phyloP scores from a whole-genome alignment of 2,329 filamentous ascomycete species.

The Dactylellina sp. region DNA sequence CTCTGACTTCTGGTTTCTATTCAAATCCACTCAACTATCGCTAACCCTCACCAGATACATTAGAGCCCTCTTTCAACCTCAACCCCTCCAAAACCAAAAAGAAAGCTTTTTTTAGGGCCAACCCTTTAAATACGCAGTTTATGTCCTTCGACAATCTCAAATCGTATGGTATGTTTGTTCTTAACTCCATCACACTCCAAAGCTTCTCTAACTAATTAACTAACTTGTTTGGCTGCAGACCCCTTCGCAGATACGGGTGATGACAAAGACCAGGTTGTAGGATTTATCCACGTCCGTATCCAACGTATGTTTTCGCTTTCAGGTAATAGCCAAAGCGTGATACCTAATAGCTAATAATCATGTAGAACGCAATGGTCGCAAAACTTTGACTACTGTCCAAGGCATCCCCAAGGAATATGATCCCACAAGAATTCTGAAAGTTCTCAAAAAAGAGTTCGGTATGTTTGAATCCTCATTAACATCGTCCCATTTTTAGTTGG shows the following conservation, averaged over 20 bases:
- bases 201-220: constrained; percentile 28
- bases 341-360: constrained; percentile 4
- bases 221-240: constrained; percentile 71
- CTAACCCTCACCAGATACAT: constrained; percentile 14
- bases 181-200: background rate
- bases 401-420: constrained; percentile 99
- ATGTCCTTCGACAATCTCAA: constrained; percentile 99
- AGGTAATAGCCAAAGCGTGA: background rate
- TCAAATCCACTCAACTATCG: background rate
- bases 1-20: background rate
- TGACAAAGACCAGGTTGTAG: constrained; percentile 83
- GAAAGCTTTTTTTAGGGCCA: constrained; percentile 37
- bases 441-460: constrained; percentile 99
- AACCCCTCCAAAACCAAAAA: constrained; percentile 18
- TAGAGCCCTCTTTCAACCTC: constrained; percentile 9
- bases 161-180: constrained; percentile 79
- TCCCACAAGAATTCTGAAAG: constrained; percentile 99
- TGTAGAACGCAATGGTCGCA: constrained; percentile 99
- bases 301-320: constrained; percentile 77
- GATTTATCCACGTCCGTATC: constrained; percentile 99
- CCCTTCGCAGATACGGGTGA: constrained; percentile 99
- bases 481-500: background rate
- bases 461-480: constrained; percentile 62
- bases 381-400: constrained; percentile 99
- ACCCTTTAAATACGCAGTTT: constrained; percentile 70